Percentiles rank a stretch among this genome's conserved stretches.
These are phyloP conservation scores for Hippophae tibetana DNA, from an alignment of 306 rosid genomes.

Conservation along the genomic window DNA sequence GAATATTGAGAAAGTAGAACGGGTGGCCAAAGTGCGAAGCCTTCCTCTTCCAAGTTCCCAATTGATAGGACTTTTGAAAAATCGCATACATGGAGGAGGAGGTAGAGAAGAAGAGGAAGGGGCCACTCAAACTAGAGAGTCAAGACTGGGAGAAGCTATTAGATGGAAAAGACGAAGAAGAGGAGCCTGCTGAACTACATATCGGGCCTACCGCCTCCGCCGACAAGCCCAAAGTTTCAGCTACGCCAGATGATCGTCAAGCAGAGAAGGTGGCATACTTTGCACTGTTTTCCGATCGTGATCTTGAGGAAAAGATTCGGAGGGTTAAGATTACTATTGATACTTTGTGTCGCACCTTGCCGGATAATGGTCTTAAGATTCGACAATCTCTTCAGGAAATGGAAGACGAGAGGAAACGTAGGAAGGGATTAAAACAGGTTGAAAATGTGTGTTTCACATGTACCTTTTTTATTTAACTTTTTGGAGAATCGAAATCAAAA, in stretches of 20 bases:
- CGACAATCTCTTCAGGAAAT: constrained; percentile 7
- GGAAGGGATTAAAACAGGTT: constrained; percentile 30
- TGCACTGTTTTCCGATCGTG: constrained; percentile 11
- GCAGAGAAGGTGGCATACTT: constrained; percentile 1
- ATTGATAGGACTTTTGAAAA: not conserved
- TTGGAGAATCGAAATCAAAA: too few species aligned
- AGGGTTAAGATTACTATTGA: constrained; percentile 17
- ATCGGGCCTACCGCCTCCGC: constrained; percentile 12
- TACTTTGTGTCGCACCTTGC: not conserved
- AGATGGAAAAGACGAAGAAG: constrained; percentile 12
- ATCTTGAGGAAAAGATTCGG: constrained; percentile 27
- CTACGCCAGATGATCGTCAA: constrained; percentile 23
- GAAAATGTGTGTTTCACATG: constrained; percentile 18
- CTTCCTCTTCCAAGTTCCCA: too few species aligned
- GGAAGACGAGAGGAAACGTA: constrained; percentile 35
- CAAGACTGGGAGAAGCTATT: constrained; percentile 22
- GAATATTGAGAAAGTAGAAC: too few species aligned
- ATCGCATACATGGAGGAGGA: constrained; percentile 31
- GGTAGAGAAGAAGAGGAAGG: constrained; percentile 7
- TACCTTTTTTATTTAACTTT: not conserved
- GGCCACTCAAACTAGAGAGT: constrained; percentile 7
- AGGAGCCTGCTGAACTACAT: constrained; percentile 20
- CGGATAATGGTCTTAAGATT: constrained; percentile 52
- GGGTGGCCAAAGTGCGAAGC: not conserved
- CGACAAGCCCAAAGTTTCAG: not conserved